phyloP scores from a whole-genome alignment of 768 basidiomycete genomes.

The Pleurotus tuber-regium region DNA sequence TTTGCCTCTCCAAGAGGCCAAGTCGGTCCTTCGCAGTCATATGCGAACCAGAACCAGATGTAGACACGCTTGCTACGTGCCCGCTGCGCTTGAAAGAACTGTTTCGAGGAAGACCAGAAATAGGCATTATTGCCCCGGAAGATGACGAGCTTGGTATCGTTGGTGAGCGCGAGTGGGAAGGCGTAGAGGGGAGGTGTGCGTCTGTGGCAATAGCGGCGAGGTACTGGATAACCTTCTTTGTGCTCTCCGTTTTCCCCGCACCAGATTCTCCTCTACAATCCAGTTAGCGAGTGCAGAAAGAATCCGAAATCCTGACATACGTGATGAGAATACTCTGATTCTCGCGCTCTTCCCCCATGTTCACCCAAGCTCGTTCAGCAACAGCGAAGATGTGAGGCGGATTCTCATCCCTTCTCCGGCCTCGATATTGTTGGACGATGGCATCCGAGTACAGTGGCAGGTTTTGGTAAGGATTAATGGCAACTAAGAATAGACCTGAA shows the following conservation, averaged over 20 bases:
- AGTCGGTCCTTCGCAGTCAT: slow-evolving; percentile 70
- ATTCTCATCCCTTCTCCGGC: slow-evolving; percentile 85
- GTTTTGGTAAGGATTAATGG: slow-evolving; percentile 94
- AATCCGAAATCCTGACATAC: slow-evolving; percentile 44
- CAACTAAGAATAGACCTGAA: slow-evolving; percentile 95
- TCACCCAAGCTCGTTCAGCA: slow-evolving; percentile 96
- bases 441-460: slow-evolving; percentile 89
- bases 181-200: slow-evolving; percentile 49
- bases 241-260: slow-evolving; percentile 98
- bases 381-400: slow-evolving; percentile 97
- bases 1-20: slow-evolving; percentile 91
- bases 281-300: slow-evolving; percentile 12
- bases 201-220: slow-evolving; percentile 95
- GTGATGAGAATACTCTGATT: slow-evolving; percentile 98
- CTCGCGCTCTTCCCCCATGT: slow-evolving; percentile 96
- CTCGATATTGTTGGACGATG: slow-evolving; percentile 88
- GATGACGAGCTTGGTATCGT: slow-evolving; percentile 52
- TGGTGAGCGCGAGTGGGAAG: slow-evolving; percentile 67
- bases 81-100: slow-evolving; percentile 54
- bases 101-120: slow-evolving; percentile 68
- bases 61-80: slow-evolving; percentile 42
- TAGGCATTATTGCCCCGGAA: slow-evolving; percentile 53
- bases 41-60: slow-evolving; percentile 39
- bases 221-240: slow-evolving; percentile 99
- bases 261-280: slow-evolving; percentile 88